phyloP scores from a whole-genome alignment of 108 stramenopile species.

The Cafeteria roenbergensis region DNA sequence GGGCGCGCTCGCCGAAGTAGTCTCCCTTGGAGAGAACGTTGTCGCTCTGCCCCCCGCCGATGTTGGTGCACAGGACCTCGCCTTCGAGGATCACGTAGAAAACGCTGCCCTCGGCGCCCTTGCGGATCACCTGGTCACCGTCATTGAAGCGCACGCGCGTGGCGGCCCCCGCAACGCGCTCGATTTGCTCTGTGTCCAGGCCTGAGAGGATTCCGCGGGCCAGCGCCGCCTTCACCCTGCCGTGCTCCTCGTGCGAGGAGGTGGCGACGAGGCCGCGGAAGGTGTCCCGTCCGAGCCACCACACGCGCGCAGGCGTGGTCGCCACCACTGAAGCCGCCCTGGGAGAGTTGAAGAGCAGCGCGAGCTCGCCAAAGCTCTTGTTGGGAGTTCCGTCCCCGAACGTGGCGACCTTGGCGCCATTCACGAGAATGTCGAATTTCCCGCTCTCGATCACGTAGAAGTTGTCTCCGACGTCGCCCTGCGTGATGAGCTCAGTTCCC shows the following conservation, averaged over 20 bases:
- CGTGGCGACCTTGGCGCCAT: conserved; percentile 4
- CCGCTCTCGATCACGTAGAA: conserved; percentile 54
- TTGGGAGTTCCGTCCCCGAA: conserved; percentile 20
- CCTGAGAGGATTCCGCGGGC: background rate
- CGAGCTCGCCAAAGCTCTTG: conserved; percentile 60
- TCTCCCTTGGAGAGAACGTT: conserved; percentile 20
- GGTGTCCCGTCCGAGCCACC: too few species aligned
- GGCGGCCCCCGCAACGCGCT: background rate
- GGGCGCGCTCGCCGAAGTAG: conserved; percentile 32
- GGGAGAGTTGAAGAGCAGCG: conserved; percentile 66
- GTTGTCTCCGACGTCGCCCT: conserved; percentile 52
- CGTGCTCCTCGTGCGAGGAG: too few species aligned
- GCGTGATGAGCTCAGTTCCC: conserved; percentile 34
- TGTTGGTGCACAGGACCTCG: conserved; percentile 32
- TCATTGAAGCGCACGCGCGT: background rate
- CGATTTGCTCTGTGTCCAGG: background rate
- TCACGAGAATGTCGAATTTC: conserved; percentile 40
- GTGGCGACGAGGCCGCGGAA: too few species aligned
- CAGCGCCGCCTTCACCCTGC: background rate
- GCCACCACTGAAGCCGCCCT: conserved; percentile 79
- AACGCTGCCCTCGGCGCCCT: conserved; percentile 21
- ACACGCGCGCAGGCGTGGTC: too few species aligned
- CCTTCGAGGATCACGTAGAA: conserved; percentile 65
- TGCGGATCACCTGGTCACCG: conserved; percentile 1
- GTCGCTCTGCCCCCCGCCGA: conserved; percentile 18